A percentile compares a stretch with the other conserved stretches of the same genome.
phyloP scores from a whole-genome alignment of 768 basidiomycete species.

The Hypholoma sublateritium region DNA sequence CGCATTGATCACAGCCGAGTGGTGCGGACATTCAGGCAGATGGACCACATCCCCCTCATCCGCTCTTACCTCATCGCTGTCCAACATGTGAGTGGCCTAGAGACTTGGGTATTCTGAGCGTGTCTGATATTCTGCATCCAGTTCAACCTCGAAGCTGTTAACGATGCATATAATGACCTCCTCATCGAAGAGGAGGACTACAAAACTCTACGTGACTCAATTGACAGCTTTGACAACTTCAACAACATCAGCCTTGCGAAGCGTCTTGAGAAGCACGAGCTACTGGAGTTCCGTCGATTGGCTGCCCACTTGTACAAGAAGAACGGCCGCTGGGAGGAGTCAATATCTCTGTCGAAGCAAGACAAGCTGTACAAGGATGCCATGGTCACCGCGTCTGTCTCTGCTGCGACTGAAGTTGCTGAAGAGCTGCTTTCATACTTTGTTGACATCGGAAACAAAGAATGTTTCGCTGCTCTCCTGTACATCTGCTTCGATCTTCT shows the following conservation, averaged over 20 bases:
- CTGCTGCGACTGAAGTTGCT: constrained; percentile 81
- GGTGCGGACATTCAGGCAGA: constrained; percentile 92
- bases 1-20: constrained; percentile 96
- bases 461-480: constrained; percentile 90
- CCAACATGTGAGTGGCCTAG: constrained; percentile 66
- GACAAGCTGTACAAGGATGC: constrained; percentile 98
- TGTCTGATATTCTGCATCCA: constrained; percentile 29
- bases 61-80: constrained; percentile 96
- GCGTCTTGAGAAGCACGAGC: constrained; percentile 83
- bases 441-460: constrained; percentile 97
- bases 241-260: constrained; percentile 86
- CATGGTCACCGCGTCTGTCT: constrained; percentile 89
- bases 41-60: constrained; percentile 94
- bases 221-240: constrained; percentile 98
- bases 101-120: neutral
- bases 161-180: constrained; percentile 97
- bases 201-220: constrained; percentile 95
- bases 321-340: constrained; percentile 95
- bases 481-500: constrained; percentile 96
- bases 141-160: constrained; percentile 96
- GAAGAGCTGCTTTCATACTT: constrained; percentile 97
- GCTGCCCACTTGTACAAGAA: constrained; percentile 99
- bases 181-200: constrained; percentile 99
- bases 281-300: constrained; percentile 92
- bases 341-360: constrained; percentile 91